Base-by-base conservation (phyloP, 2,329 filamentous ascomycete genomes). In the Pyricularia sp. region DNA sequence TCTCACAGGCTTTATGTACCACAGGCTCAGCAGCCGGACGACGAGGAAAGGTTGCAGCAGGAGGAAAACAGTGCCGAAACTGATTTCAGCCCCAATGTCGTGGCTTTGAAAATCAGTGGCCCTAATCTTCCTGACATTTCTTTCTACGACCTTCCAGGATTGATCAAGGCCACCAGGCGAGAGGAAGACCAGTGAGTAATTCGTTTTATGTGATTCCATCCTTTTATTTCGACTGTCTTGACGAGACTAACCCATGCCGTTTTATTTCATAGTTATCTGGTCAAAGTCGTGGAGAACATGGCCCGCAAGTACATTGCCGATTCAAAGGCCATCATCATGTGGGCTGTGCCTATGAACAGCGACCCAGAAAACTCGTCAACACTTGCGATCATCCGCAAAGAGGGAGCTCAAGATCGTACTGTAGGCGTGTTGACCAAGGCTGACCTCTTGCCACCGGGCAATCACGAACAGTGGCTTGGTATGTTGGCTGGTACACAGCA, bases 371-470 rank as follows among this genome's bases (percentile, higher is more conserved):
- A 88, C 16, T 93, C 89, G 0, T 87, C 82, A 0, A 89, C 90
- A 0, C 85, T 89, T 12, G 81, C 82, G 0, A 79, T 91, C 2
- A 84, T 93, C 68, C 75, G 84, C 33, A 73, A 81, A 57, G 76
- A 84, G 1, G 78, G 78, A 1, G 88, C 88, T 0, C 78, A 82
- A 2, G 67, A 78, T 3, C 80, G 88, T 1, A 89, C 87, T 0
- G 80, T 90, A 64, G 90, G 90, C 0, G 89, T 96, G 0, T 80
- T 96, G 19, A 96, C 92, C 0, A 96, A 96, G 70, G 91, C 92
- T 0, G 93, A 96, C 67, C 81, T 89, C 0, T 75, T 92, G 0
- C 82, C 85, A 0, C 72, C 75, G 0, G 78, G 81, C 1, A 76
- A 84, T 0, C 71, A 76, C 31, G 69, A 74, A 0, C 85, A 87